These are phyloP conservation scores for Aureobasidium sp. DNA, from an alignment of 2,329 filamentous ascomycete genomes.

Conservation along the genomic window DNA sequence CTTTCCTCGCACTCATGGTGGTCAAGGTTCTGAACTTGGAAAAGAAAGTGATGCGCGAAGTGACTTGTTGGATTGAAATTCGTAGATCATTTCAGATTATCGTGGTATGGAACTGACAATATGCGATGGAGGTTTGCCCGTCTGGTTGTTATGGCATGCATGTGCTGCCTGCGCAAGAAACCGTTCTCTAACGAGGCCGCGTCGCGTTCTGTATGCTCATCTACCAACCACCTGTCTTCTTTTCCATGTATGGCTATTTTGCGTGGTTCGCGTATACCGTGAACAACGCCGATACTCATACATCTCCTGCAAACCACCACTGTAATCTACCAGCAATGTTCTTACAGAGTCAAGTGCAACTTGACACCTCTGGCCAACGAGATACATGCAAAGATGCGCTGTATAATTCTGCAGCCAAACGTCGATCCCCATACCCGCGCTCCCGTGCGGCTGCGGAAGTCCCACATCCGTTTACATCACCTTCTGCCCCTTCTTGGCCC, in stretches of 20 bases:
- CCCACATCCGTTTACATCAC: slow-evolving; percentile 18
- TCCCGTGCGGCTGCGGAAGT: slow-evolving; percentile 3
- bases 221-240: slow-evolving; percentile 16
- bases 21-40: background rate
- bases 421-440: slow-evolving; percentile 12
- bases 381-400: background rate
- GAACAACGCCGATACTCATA: background rate
- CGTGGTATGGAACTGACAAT: background rate
- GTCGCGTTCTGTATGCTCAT: background rate
- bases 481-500: slow-evolving; percentile 57
- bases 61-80: background rate
- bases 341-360: background rate
- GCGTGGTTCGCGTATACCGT: background rate
- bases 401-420: slow-evolving; percentile 3
- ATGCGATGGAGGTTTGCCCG: background rate
- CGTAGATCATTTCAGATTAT: background rate
- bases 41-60: background rate
- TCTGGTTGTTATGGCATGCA: slow-evolving; percentile 5
- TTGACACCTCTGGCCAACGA: background rate
- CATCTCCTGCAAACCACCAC: background rate
- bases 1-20: background rate
- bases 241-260: background rate
- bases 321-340: background rate
- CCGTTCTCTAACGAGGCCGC: slow-evolving; percentile 2
- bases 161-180: background rate